Conservation (phyloP, 441 rosid species). For the Theobroma grandiflorum region DNA sequence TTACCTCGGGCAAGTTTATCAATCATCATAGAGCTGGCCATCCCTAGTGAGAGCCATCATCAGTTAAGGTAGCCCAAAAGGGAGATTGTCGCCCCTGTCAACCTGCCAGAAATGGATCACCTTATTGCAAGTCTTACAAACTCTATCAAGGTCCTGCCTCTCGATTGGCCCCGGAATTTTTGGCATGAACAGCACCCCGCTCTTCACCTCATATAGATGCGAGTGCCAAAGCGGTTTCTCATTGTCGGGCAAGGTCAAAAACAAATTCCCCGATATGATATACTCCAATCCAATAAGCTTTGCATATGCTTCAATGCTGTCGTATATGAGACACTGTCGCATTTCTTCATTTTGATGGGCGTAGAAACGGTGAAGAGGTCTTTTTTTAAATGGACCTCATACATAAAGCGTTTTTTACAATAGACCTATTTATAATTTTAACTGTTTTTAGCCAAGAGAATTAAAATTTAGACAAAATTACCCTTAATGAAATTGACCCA, state of each 20-base stretch:
- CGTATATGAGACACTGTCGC: conserved; percentile 82
- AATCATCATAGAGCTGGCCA: conserved; percentile 62
- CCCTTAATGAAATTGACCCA: too few species aligned
- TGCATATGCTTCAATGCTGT: conserved; percentile 54
- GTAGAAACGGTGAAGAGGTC: conserved; percentile 81
- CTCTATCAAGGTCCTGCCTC: conserved; percentile 68
- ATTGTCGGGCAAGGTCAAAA: conserved; percentile 60
- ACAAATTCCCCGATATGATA: conserved; percentile 67
- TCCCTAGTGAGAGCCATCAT: conserved; percentile 79
- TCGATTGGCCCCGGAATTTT: conserved; percentile 61
- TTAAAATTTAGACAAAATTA: too few species aligned
- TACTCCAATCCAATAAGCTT: conserved; percentile 81
- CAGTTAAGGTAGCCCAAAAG: conserved; percentile 69
- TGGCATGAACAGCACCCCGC: conserved; percentile 77
- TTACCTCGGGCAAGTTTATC: conserved; percentile 43
- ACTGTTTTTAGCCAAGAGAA: too few species aligned
- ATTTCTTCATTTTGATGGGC: conserved; percentile 79
- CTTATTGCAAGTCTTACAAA: conserved; percentile 72
- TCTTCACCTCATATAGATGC: conserved; percentile 80
- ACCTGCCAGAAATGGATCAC: conserved; percentile 86
- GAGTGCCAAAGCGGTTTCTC: conserved; percentile 88
- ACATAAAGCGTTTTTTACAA: too few species aligned
- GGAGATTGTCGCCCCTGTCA: conserved; percentile 69
- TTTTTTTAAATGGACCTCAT: too few species aligned
- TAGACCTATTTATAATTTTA: too few species aligned